A percentile compares a stretch with the other conserved stretches of the same genome.
These are phyloP conservation scores for Capsicum baccatum DNA, from an alignment of 257 asterid species.

Conservation along the genomic window DNA sequence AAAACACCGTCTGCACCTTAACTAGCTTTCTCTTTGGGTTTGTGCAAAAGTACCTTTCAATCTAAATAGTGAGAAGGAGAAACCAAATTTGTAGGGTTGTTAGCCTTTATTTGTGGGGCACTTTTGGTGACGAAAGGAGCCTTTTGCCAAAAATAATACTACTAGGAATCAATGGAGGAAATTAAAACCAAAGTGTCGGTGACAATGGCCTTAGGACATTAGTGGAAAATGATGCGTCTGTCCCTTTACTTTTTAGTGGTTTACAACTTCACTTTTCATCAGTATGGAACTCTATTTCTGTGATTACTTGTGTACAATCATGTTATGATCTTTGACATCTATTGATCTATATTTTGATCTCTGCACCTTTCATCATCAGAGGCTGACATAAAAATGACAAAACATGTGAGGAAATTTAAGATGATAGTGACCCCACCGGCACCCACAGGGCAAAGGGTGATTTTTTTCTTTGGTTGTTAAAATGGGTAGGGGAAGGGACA, in stretches of 20 bases:
- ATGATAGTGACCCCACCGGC: constrained; percentile 19
- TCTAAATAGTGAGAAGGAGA: not conserved
- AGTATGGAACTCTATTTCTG: not conserved
- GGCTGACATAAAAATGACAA: constrained; percentile 5
- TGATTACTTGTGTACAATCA: not conserved
- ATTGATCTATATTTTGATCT: not conserved
- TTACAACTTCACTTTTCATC: not conserved
- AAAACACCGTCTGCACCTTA: not conserved
- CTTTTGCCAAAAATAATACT: constrained; percentile 13
- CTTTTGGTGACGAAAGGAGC: not conserved
- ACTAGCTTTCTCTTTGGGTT: not conserved
- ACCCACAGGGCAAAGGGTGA: not conserved
- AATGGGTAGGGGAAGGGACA: too few relatives aligned
- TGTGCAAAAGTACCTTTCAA: constrained; percentile 18
- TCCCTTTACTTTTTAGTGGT: not conserved
- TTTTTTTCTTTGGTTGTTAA: too few relatives aligned
- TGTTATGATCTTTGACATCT: not conserved
- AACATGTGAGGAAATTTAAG: constrained; percentile 22
- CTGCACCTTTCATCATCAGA: not conserved
- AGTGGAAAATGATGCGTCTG: not conserved
- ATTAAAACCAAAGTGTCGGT: constrained; percentile 1
- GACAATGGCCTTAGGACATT: not conserved
- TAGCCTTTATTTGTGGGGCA: constrained; percentile 6
- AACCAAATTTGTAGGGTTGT: not conserved
- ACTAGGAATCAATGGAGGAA: constrained; percentile 6